These are phyloP conservation scores for Zygosaccharomyces rouxii DNA, from an alignment of 805 yeast species.

Conservation along the genomic window DNA sequence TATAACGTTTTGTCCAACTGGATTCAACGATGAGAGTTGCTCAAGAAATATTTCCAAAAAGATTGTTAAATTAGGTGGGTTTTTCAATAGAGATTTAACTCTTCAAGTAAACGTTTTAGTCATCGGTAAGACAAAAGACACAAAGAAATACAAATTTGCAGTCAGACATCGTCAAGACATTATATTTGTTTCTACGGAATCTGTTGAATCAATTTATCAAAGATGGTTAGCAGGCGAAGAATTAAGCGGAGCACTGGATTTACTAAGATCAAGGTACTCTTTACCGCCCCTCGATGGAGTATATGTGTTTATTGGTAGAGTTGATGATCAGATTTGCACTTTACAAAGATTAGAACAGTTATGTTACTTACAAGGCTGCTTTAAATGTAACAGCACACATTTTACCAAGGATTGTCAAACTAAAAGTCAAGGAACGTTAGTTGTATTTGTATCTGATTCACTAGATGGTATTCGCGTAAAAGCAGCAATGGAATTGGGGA, in stretches of 20 bases:
- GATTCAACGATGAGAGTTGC: slow-evolving; percentile 37
- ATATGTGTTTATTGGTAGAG: slow-evolving; percentile 31
- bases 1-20: slow-evolving; percentile 54
- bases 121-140: slow-evolving; percentile 46
- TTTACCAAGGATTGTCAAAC: slow-evolving; percentile 19
- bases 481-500: slow-evolving; percentile 39
- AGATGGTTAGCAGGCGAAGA: slow-evolving; percentile 34
- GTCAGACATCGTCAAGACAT: slow-evolving; percentile 30
- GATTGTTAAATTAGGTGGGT: slow-evolving; percentile 57
- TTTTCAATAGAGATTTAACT: slow-evolving; percentile 51
- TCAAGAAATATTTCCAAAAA: slow-evolving; percentile 43
- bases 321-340: slow-evolving; percentile 8
- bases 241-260: slow-evolving; percentile 18
- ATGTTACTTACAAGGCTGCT: slow-evolving; percentile 16
- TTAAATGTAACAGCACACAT: slow-evolving; percentile 16
- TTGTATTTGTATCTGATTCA: slow-evolving; percentile 30
- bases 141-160: slow-evolving; percentile 30
- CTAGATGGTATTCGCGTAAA: slow-evolving; percentile 27
- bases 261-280: slow-evolving; percentile 17
- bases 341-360: slow-evolving; percentile 14
- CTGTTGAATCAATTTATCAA: slow-evolving; percentile 25
- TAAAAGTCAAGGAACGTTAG: slow-evolving; percentile 9
- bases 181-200: slow-evolving; percentile 18
- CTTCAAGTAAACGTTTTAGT: slow-evolving; percentile 56
- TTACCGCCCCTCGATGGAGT: slow-evolving; percentile 23